Evolutionary conservation across 176 grass and related monocot genomes (phyloP).

Genomic region (Olyra latifolia): DNA sequence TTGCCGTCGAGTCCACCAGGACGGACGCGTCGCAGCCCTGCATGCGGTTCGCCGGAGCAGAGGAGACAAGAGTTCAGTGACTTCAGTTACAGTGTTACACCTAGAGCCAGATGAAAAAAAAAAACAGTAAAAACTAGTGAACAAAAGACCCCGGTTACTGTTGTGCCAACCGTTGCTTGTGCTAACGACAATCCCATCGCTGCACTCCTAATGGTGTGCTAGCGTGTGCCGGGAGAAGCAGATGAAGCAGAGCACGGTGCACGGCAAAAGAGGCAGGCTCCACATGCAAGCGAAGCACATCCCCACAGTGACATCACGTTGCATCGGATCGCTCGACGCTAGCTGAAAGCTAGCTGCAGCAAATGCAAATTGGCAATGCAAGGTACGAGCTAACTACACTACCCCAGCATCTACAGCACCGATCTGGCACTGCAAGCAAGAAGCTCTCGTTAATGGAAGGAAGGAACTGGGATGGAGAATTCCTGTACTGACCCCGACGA

Average conservation of each 20-base stretch:
- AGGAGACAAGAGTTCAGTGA: not conserved
- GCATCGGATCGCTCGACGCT: constrained; percentile 34
- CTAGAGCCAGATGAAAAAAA: not conserved
- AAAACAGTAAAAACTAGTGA: not conserved
- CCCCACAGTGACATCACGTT: not conserved
- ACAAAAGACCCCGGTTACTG: not conserved
- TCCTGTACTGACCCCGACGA: constrained; percentile 55
- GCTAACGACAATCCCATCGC: no score
- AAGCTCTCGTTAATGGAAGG: not conserved
- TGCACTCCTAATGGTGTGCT: not conserved
- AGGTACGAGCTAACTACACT: not conserved
- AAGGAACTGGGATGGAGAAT: not conserved
- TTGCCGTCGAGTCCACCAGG: constrained; percentile 47
- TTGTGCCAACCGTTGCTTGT: no score
- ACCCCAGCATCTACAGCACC: not conserved
- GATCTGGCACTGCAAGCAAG: not conserved
- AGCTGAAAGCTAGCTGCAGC: not conserved
- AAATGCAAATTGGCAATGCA: not conserved
- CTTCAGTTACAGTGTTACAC: no score
- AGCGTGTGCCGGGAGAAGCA: not conserved
- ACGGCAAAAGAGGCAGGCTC: constrained; percentile 6
- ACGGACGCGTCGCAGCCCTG: constrained; percentile 66
- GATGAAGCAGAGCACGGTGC: constrained; percentile 16
- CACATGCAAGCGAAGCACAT: constrained; percentile 31
- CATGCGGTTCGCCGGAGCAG: not conserved